Conservation (phyloP, 2,329 filamentous ascomycete species). For the Mollisiaceae sp. region DNA sequence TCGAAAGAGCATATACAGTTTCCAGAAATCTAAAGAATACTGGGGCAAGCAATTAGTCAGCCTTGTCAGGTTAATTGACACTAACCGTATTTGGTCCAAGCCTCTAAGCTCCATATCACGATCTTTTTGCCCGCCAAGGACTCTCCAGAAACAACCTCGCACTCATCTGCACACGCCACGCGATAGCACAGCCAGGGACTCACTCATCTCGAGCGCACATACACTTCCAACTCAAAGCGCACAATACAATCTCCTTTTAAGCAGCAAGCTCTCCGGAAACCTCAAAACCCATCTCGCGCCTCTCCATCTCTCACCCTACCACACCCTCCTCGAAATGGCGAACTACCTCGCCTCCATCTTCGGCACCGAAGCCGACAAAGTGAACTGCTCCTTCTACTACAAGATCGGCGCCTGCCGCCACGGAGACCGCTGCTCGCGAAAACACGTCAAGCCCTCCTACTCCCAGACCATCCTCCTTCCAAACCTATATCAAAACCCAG, state of each 20-base stretch:
- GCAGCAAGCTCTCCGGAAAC: background rate
- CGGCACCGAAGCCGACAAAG: slow-evolving; percentile 98
- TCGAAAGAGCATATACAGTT: background rate
- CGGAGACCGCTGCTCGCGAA: slow-evolving; percentile 96
- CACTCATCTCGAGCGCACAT: slow-evolving; percentile 2
- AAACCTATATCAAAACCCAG: slow-evolving; percentile 98
- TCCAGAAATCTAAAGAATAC: background rate
- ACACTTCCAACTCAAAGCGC: background rate
- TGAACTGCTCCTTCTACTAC: slow-evolving; percentile 99
- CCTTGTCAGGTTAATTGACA: background rate
- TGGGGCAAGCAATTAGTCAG: background rate
- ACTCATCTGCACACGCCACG: background rate
- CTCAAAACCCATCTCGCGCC: slow-evolving; percentile 1
- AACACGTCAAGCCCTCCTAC: slow-evolving; percentile 99
- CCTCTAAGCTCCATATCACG: slow-evolving; percentile 22
- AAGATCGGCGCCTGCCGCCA: slow-evolving; percentile 99
- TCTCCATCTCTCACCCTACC: slow-evolving; percentile 4
- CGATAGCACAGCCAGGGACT: background rate
- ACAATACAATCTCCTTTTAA: background rate
- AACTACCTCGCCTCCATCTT: slow-evolving; percentile 99
- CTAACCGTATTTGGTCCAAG: slow-evolving; percentile 13
- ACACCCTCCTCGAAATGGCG: slow-evolving; percentile 64
- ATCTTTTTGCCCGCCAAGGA: slow-evolving; percentile 23
- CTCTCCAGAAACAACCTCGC: slow-evolving; percentile 14
- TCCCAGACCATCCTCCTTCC: slow-evolving; percentile 96